Evolutionary conservation across 2,329 filamentous ascomycete genomes (phyloP), one percentile per base, ranked within the genome.

Genomic region (Sarocladiaceae sp.): DNA sequence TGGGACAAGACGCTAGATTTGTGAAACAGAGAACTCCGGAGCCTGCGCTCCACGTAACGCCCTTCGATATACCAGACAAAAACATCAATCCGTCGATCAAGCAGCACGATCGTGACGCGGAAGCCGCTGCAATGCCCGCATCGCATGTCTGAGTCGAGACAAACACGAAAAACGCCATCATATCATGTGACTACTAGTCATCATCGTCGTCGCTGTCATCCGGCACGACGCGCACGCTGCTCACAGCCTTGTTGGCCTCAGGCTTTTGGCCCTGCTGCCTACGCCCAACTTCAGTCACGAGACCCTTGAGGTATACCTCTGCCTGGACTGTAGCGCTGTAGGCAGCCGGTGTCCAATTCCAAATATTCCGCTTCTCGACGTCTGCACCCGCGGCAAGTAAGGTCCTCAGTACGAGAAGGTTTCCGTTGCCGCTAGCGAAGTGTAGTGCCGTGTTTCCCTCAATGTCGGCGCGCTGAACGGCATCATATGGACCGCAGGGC

Each of bases 401-500:
- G 31, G 90, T 87, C 39, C 90, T 77, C 52, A 95, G 71, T 1
- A 89, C 87, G 51, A 91, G 82, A 42, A 95, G 68, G 59, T 93
- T 87, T 1, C 90, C 90, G 61, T 88, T 88, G 42, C 87, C 87
- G 61, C 84, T 90, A 12, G 91, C 91, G 70, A 94, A 91, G 69
- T 96, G 90, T 39, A 96, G 74, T 0, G 90, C 88, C 2, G 90
- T 95, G 64, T 95, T 94, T n/a, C 90, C 90, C 53, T 87, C 80
- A 1, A 76, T 62, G 62, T 96, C 90, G 3, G 76, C 73, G 26
- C 77, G 72, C 42, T 74, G 74, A 6, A 88, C 76, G 3, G 80
- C 78, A 1, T 72, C 71, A 20, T 67, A 66, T 0, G 79, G 72
- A 13, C 80, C 80, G n/a, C 70, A 70, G 7, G 82, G 80, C 1